Evolutionary conservation across 345 rosid species (phyloP).

Genomic region (Rhodomyrtus tomentosa): DNA sequence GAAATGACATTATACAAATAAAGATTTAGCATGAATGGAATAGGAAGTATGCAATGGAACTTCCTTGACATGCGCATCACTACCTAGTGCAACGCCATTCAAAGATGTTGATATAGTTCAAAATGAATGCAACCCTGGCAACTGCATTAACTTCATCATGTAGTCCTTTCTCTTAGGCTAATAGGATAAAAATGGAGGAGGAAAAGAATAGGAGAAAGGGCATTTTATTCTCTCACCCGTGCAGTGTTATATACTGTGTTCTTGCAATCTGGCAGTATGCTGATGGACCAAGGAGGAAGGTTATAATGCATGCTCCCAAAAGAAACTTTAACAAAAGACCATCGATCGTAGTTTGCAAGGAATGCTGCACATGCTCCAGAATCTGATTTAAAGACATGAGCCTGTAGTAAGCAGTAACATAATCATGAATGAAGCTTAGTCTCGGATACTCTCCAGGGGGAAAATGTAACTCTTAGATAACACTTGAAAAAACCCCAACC

Average conservation of each 20-base stretch:
- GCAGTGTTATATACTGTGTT: slow-evolving; percentile 98
- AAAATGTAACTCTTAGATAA: background rate
- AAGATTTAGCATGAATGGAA: background rate
- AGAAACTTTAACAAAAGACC: slow-evolving; percentile 56
- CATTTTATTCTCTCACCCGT: slow-evolving; percentile 40
- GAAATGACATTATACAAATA: background rate
- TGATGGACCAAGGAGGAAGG: slow-evolving; percentile 98
- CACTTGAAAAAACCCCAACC: slow-evolving; percentile 24
- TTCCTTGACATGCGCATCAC: background rate
- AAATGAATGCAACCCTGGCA: background rate
- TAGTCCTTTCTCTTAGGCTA: background rate
- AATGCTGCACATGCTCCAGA: slow-evolving; percentile 93
- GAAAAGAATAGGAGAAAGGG: background rate
- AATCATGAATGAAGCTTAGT: background rate
- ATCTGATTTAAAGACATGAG: slow-evolving; percentile 73
- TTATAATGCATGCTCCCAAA: slow-evolving; percentile 75
- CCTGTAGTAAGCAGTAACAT: slow-evolving; percentile 28
- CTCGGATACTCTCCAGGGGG: background rate
- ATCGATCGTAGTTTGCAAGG: slow-evolving; percentile 69
- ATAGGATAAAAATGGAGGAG: background rate
- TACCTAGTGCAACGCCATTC: background rate
- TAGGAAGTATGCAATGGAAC: background rate
- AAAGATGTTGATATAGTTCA: background rate
- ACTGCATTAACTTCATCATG: background rate
- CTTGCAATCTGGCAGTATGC: slow-evolving; percentile 98